Conservation (phyloP, 2,329 filamentous ascomycete genomes). For the Claviceps sp. region DNA sequence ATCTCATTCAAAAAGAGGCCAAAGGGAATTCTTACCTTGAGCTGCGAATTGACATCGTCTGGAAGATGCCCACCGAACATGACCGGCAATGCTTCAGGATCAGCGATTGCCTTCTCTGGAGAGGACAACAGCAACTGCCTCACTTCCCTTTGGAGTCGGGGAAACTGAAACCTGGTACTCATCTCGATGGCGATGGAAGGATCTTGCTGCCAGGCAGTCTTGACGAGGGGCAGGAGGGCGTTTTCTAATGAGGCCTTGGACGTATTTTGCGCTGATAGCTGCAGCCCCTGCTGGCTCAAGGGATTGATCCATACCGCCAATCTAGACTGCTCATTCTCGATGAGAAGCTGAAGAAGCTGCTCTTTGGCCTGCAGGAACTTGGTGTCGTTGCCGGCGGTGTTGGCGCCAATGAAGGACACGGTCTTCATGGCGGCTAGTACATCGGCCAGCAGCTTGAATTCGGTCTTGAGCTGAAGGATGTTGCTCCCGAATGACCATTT, state of each 20-base stretch:
- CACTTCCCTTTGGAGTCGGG: slow-evolving; percentile 60
- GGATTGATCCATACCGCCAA: slow-evolving; percentile 85
- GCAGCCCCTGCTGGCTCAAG: slow-evolving; percentile 41
- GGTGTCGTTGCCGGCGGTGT: slow-evolving; percentile 37
- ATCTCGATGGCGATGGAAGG: slow-evolving; percentile 82
- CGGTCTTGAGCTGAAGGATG: slow-evolving; percentile 81
- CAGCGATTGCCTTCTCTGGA: slow-evolving; percentile 67
- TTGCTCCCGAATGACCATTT: slow-evolving; percentile 96
- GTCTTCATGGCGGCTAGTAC: slow-evolving; percentile 53
- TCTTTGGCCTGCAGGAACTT: slow-evolving; percentile 66
- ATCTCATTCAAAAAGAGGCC: background rate
- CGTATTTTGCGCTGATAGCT: slow-evolving; percentile 24
- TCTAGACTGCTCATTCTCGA: slow-evolving; percentile 74
- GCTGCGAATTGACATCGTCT: slow-evolving; percentile 60
- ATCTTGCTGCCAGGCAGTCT: slow-evolving; percentile 76
- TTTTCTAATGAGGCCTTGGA: slow-evolving; percentile 27
- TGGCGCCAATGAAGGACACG: slow-evolving; percentile 45
- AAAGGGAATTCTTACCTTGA: slow-evolving; percentile 50
- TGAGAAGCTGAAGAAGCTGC: slow-evolving; percentile 63
- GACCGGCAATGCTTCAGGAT: slow-evolving; percentile 72
- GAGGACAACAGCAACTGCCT: slow-evolving; percentile 69
- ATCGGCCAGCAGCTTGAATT: slow-evolving; percentile 69
- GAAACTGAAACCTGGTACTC: slow-evolving; percentile 62
- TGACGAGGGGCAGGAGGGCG: slow-evolving; percentile 50
- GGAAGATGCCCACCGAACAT: slow-evolving; percentile 68